Conservation (phyloP, 768 basidiomycete species). For the Mycena rebaudengoi region DNA sequence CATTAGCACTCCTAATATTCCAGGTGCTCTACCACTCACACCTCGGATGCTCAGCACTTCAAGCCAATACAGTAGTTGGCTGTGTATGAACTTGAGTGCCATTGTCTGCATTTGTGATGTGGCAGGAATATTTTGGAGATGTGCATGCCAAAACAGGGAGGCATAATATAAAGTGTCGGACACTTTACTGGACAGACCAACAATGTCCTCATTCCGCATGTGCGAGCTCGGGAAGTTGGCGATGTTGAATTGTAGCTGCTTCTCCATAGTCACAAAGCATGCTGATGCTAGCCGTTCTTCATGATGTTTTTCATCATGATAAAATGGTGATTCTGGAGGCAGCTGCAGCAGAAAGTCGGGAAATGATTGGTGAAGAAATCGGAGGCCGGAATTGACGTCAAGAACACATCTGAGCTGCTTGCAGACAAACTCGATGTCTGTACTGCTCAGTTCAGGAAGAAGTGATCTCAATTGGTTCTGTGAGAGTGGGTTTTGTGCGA, state of each 20-base stretch:
- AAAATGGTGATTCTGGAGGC: not conserved
- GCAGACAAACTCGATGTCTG: not conserved
- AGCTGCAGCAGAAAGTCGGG: not conserved
- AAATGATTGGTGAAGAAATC: slow-evolving; percentile 10
- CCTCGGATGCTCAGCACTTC: not conserved
- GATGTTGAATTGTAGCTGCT: slow-evolving; percentile 2
- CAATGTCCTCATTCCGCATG: not conserved
- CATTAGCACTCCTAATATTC: not conserved
- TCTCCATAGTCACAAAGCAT: not conserved
- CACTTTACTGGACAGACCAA: not conserved
- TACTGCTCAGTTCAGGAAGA: not conserved
- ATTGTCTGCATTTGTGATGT: not conserved
- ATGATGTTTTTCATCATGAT: not conserved
- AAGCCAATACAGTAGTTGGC: not conserved
- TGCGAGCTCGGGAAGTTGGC: not conserved
- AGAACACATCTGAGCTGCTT: not conserved
- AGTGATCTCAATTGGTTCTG: not conserved
- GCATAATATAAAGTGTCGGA: not conserved
- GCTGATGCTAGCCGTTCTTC: not conserved
- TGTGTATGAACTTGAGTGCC: not conserved
- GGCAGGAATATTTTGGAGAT: not conserved
- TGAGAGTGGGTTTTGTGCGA: not conserved
- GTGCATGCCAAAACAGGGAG: not conserved
- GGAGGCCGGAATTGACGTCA: not conserved
- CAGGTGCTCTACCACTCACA: not conserved